Evolutionary conservation across 1,284 basidiomycete species (phyloP), one percentile per base, ranked within the genome.

Genomic region (Rhodotorula sp.): DNA sequence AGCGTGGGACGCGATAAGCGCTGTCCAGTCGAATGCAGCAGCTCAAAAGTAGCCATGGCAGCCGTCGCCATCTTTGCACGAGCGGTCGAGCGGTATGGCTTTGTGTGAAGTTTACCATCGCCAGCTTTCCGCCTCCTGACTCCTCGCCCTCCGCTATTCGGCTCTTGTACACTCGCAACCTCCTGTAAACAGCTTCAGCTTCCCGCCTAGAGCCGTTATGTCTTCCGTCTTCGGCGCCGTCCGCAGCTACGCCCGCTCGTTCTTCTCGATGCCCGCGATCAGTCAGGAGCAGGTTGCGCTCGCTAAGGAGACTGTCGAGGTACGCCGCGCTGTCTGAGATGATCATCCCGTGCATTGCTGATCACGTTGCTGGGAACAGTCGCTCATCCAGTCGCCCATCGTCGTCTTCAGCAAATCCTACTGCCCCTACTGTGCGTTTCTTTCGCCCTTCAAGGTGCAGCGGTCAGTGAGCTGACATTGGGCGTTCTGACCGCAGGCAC

Each of bases 341-440:
- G 22, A 2, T 28, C 22, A n/a, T 7, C 20, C 22, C 24, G 16
- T n/a, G 3, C 26, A 6, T n/a, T 18, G 53, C 15, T 4, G n/a
- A 9, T 8, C n/a, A 11, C 24, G 4, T 0, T 30, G 3, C 30
- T 15, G 37, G 9, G 61, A 69, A 67, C 24, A 53, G 2, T n/a
- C 67, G n/a, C 56, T 72, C 47, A 30, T 34, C 5, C 31, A 48
- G 5, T 58, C 61, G 24, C 67, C 64, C 3, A 60, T 73, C 24
- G 64, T 62, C 28, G 62, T 65, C 18, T 73, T 66, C 59, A 57
- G 37, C 48, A 71, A 69, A 51, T 65, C 64, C 10, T 74, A 70
- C 56, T 74, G 73, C 62, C 73, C 73, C 0, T 72, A 72, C 46
- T 74, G 73, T 61, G 11, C 26, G 60, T 20, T 28, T 50, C 34